Evolutionary conservation across 805 yeast species (phyloP).

Genomic region (Candida palmyrensis): DNA sequence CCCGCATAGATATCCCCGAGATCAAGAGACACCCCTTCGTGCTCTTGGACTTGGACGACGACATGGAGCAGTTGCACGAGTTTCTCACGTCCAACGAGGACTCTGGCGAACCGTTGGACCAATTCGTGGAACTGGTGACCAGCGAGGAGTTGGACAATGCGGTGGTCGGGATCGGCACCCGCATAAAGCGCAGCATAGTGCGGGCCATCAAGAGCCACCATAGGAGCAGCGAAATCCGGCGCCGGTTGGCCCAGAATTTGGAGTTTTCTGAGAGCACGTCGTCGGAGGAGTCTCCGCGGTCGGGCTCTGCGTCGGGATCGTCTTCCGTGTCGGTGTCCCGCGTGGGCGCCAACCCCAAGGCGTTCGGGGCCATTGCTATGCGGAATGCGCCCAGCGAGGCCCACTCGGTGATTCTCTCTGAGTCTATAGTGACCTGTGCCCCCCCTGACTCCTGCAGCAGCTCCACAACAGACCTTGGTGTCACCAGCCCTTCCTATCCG

Average conservation of each 20-base stretch:
- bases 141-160: conserved; percentile 67
- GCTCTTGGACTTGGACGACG: conserved; percentile 34
- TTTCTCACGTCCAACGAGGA: conserved; percentile 26
- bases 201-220: conserved; percentile 34
- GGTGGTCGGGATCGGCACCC: conserved; percentile 73
- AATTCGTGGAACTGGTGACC: conserved; percentile 17
- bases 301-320: neutral
- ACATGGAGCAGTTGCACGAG: conserved; percentile 29
- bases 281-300: conserved; percentile 27
- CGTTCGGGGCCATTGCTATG: neutral
- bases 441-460: neutral
- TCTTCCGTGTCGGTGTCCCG: neutral
- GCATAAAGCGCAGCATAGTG: conserved; percentile 48
- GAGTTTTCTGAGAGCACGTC: conserved; percentile 24
- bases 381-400: too few species aligned
- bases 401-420: neutral
- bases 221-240: conserved; percentile 15
- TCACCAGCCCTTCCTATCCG: conserved; percentile 13
- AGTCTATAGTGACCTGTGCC: neutral
- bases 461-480: conserved; percentile 8
- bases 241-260: conserved; percentile 16
- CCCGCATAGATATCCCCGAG: conserved; percentile 64
- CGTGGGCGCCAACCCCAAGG: neutral
- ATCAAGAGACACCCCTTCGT: conserved; percentile 75
- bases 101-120: conserved; percentile 3